phyloP scores from a whole-genome alignment of 2,329 filamentous ascomycete genomes.

The Fonsecaea monophora region DNA sequence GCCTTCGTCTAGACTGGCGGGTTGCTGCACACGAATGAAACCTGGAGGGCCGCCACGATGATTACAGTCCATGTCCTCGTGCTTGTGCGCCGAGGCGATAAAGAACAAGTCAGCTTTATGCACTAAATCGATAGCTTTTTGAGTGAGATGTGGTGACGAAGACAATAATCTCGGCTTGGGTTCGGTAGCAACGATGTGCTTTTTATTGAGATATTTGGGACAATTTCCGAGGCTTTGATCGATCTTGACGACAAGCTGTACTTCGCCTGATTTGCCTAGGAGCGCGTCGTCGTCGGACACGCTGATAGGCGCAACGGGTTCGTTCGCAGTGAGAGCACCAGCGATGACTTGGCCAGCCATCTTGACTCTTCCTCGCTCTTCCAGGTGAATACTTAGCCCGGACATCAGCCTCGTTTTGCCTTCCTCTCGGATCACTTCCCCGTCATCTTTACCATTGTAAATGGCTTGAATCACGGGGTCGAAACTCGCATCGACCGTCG shows the following conservation, averaged over 20 bases:
- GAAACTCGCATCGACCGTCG: conserved; percentile 63
- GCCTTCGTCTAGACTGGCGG: conserved; percentile 55
- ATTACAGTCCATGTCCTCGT: conserved; percentile 79
- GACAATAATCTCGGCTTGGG: conserved; percentile 62
- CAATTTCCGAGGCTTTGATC: conserved; percentile 68
- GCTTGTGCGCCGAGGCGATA: conserved; percentile 69
- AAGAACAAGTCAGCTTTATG: conserved; percentile 76
- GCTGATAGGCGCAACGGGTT: conserved; percentile 41
- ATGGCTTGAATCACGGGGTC: conserved; percentile 75
- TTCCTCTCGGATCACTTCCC: conserved; percentile 53
- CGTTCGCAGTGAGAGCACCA: conserved; percentile 59
- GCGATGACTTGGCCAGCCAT: conserved; percentile 72
- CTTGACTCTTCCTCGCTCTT: conserved; percentile 74
- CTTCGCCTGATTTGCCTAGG: conserved; percentile 44
- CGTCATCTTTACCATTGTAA: conserved; percentile 56
- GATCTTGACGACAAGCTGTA: conserved; percentile 71
- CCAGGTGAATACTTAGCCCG: conserved; percentile 68
- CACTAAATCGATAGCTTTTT: conserved; percentile 66
- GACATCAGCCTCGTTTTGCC: conserved; percentile 60
- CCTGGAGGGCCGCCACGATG: conserved; percentile 76
- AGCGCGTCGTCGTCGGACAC: conserved; percentile 12
- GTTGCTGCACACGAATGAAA: conserved; percentile 69
- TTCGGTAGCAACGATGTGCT: conserved; percentile 62
- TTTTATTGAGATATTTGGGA: conserved; percentile 79
- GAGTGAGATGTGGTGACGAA: conserved; percentile 56